Conservation (phyloP, 2,329 filamentous ascomycete species). For the Paecilomyces sp. region DNA sequence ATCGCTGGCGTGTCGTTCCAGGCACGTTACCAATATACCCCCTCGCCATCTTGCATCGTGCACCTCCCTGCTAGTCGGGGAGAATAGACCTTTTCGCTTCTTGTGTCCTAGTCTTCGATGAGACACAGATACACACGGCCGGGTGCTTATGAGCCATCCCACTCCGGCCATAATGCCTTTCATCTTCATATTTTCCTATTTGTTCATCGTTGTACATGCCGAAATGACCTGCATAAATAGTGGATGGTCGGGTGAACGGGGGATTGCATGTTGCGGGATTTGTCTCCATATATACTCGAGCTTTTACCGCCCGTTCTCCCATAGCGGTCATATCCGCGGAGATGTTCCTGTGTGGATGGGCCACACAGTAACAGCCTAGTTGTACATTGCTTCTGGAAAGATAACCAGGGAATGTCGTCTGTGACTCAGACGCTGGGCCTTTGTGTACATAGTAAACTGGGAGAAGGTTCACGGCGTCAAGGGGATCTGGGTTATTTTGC, state of each 20-base stretch:
- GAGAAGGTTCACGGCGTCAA: not conserved
- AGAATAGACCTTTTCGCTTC: not conserved
- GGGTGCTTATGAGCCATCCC: not conserved
- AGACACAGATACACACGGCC: not conserved
- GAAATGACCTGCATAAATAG: not conserved
- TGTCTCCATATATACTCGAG: not conserved
- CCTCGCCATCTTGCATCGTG: not conserved
- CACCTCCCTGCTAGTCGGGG: not conserved
- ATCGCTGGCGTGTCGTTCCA: not conserved
- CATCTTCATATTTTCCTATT: slow-evolving; percentile 1
- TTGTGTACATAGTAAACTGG: not conserved
- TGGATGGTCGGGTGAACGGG: not conserved
- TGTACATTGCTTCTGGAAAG: not conserved
- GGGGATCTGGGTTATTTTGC: not conserved
- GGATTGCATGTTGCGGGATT: not conserved
- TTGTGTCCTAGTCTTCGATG: not conserved
- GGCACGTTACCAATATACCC: not conserved
- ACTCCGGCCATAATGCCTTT: slow-evolving; percentile 1
- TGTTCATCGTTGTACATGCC: not conserved
- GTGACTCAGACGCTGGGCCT: not conserved
- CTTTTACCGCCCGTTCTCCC: not conserved
- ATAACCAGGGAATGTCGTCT: not conserved
- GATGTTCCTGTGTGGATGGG: not conserved
- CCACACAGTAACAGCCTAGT: not conserved
- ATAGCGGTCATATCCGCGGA: not conserved